These are phyloP conservation scores for Isabelozyma gotoi DNA, from an alignment of 805 yeast genomes.

Conservation along the genomic window DNA sequence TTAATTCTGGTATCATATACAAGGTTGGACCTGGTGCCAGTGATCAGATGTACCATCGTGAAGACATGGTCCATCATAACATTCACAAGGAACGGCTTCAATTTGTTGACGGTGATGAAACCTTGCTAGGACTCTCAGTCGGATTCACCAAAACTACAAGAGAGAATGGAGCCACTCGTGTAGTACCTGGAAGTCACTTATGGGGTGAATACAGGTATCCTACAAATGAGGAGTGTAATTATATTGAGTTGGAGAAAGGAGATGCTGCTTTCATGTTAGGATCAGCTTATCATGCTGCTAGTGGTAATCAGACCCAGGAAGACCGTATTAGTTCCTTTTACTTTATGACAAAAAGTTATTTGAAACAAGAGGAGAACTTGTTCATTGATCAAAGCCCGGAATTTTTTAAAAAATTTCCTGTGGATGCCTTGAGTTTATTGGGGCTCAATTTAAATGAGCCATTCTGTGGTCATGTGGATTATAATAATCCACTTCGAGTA, in stretches of 20 bases:
- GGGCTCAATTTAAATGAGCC: conserved; percentile 16
- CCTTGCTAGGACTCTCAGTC: conserved; percentile 19
- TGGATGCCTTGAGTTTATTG: conserved; percentile 5
- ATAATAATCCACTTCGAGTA: conserved; percentile 9
- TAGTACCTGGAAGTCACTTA: conserved; percentile 28
- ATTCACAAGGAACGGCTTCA: conserved; percentile 12
- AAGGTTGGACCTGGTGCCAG: conserved; percentile 25
- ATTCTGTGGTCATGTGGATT: conserved; percentile 14
- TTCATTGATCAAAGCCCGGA: conserved; percentile 20
- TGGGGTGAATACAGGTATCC: conserved; percentile 25
- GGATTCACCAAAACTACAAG: conserved; percentile 23
- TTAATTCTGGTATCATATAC: conserved; percentile 21
- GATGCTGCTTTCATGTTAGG: conserved; percentile 29
- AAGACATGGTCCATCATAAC: conserved; percentile 25
- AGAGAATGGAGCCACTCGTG: conserved; percentile 28
- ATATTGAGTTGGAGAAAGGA: conserved; percentile 27
- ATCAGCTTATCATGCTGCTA: conserved; percentile 27
- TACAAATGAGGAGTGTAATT: conserved; percentile 15
- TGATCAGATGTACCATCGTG: conserved; percentile 24
- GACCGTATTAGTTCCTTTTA: conserved; percentile 20
- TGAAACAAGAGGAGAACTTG: conserved; percentile 28
- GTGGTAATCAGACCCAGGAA: conserved; percentile 24
- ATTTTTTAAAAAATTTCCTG: conserved; percentile 15
- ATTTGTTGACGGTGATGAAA: conserved; percentile 14
- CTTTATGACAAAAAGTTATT: conserved; percentile 25